Evolutionary conservation across 2,329 filamentous ascomycete species (phyloP), one percentile per base, ranked within the genome.

Genomic region (Pseudocercospora cruenta): DNA sequence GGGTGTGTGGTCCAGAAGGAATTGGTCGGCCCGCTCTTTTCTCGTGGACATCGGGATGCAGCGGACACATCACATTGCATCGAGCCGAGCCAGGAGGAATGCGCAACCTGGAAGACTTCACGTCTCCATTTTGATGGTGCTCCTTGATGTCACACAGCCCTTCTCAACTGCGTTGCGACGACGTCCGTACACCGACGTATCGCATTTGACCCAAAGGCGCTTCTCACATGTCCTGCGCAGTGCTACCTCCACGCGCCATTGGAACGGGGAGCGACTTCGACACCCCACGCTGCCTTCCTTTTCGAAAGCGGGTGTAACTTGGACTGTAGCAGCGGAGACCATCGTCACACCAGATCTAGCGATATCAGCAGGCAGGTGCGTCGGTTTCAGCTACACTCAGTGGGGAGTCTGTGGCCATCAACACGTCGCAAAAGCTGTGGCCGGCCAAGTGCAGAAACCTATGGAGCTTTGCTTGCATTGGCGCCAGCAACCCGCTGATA

Each of bases 191-290:
- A 36, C 31, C 26, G 47, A 64, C 31, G 62, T 59, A 60, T 60
- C 55, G 62, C 57, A 60, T 60, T 39, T 63, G 61, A 59, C 61
- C 53, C 61, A 58, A 36, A 59, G 6, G 21, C 28, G 36, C 14
- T n/a, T 22, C 57, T 43, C 36, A 59, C 57, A 59, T 45, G 21
- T 59, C 21, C 21, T 9, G 57, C 28, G 31, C 39, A 21, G 57
- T 59, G 39, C 26, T 21, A 36, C 24, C 26, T 31, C 54, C 54
- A 31, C 24, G 54, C 54, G 54, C 19, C 19, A 45, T 21, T 21
- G 26, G 33, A 58, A 26, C 22, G 12, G 22, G 22, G n/a, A 31
- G 26, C 31, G 12, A 39, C 33, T 16, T 47, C 33, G n/a, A 28
- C 57, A 43, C 57, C 57, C 57, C 57, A 47, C 57, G 57, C 24